Evolutionary conservation across 1,139 yeast genomes (phyloP), one percentile per base, ranked within the genome.

Genomic region (Candida sp.): DNA sequence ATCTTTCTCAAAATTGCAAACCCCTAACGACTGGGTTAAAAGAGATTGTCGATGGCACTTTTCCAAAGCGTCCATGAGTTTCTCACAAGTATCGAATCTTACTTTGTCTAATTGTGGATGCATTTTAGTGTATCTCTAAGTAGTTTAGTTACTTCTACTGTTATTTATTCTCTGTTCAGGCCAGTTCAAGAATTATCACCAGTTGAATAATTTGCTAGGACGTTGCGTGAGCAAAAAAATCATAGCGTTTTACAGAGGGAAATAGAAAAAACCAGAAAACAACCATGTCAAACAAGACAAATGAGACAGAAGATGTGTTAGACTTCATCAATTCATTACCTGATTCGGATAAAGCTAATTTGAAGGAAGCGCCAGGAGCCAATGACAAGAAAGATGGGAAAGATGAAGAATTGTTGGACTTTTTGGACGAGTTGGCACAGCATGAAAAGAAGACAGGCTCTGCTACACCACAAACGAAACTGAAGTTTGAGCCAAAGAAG

Each of bases 301-400:
- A 43, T 6, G 81, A 78, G 48, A 80, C 83, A 22, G 95, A 88
- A 55, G 97, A 91, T 57, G 97, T 93, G 8, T 70, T 91, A 52
- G 96, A 91, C 54, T 87, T 93, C 61, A 77, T 93, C 55, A 95
- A 91, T 58, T 87, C 96, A 1, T 74, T 93, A 39, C 97, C 96
- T 8, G 89, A 84, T 47, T 77, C 81, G 30, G 73, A 74, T 46
- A 49, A 66, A n/a, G 59, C 58, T 21, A 22, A 75, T 15, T 68
- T 73, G 8, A 61, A 59, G 33, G 44, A 47, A 30, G 45, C 49
- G 40, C n/a, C 5, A 5, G 5, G 5, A 12, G 53, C 52, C 27
- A 52, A 49, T 27, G 58, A 49, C 33, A 58, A 38, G 8, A 43
- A 57, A 38, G 58, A 58, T 5, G 78, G 75, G 40, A 75, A 78